Conservation (phyloP, 139 green algal species). For the Diplosphaera chodatii region DNA sequence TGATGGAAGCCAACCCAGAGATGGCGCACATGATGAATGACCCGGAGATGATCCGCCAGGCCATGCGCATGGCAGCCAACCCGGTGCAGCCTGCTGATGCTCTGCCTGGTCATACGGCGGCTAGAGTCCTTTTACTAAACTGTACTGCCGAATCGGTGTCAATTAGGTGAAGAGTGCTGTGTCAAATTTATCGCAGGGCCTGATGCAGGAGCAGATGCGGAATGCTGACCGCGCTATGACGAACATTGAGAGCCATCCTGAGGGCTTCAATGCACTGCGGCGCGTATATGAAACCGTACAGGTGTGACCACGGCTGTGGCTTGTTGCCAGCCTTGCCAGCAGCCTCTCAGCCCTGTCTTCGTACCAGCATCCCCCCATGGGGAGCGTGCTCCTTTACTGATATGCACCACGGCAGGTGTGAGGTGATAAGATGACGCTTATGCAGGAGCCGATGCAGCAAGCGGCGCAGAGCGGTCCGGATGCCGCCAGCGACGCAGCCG, state of each 20-base stretch:
- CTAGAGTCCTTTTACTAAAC: too few species aligned
- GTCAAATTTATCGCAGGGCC: too few species aligned
- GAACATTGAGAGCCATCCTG: slow-evolving; percentile 93
- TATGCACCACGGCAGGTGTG: too few species aligned
- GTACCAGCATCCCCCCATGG: too few species aligned
- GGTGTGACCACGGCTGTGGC: too few species aligned
- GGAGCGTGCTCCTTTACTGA: too few species aligned
- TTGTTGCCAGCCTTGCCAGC: too few species aligned
- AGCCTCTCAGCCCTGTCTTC: too few species aligned
- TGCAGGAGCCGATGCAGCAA: slow-evolving; percentile 72
- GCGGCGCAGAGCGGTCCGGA: slow-evolving; percentile 32
- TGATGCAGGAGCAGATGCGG: slow-evolving; percentile 93
- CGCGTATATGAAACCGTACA: slow-evolving; percentile 86
- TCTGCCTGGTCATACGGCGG: too few species aligned
- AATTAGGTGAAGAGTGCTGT: not conserved
- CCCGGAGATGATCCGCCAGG: slow-evolving; percentile 76
- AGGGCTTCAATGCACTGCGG: slow-evolving; percentile 92
- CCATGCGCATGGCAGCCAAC: slow-evolving; percentile 72
- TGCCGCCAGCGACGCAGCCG: slow-evolving; percentile 12
- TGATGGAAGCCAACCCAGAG: slow-evolving; percentile 89
- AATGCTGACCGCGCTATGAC: slow-evolving; percentile 76
- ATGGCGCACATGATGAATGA: slow-evolving; percentile 85
- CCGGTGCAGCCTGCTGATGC: slow-evolving; percentile 54
- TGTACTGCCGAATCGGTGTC: too few species aligned
- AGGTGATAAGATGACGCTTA: too few species aligned